Conservation (phyloP, 1,284 basidiomycete genomes). For the Cutaneotrichosporon mucoides region DNA sequence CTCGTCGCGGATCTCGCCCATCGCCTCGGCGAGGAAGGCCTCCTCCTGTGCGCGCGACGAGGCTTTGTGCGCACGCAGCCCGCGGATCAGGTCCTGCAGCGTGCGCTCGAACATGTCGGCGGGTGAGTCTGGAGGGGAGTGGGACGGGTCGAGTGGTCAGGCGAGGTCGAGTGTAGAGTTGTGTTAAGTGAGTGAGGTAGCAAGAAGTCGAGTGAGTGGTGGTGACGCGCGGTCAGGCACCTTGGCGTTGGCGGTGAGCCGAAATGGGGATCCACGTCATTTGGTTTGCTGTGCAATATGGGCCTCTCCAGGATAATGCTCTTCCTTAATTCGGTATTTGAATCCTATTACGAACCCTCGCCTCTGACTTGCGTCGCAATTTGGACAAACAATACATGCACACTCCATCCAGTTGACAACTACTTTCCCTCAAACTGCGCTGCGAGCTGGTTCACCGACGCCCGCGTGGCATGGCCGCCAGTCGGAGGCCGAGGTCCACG, state of each 20-base stretch:
- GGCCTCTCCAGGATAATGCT: too few species aligned
- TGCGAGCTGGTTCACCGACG: slow-evolving; percentile 28
- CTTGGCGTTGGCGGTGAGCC: too few species aligned
- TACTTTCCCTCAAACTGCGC: slow-evolving; percentile 33
- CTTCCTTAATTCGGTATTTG: too few species aligned
- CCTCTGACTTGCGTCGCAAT: too few species aligned
- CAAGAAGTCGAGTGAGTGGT: too few species aligned
- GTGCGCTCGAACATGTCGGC: slow-evolving; percentile 82
- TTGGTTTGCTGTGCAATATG: too few species aligned
- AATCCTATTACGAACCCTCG: too few species aligned
- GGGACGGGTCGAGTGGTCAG: background rate
- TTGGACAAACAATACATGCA: background rate
- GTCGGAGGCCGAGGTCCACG: slow-evolving; percentile 38
- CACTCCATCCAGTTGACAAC: background rate
- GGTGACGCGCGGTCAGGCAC: too few species aligned
- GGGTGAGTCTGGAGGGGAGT: background rate
- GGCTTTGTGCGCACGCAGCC: slow-evolving; percentile 61
- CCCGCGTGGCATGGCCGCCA: slow-evolving; percentile 20
- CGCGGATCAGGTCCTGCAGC: slow-evolving; percentile 84
- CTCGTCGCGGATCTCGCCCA: slow-evolving; percentile 77
- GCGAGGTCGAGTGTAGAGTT: background rate
- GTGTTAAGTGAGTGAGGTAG: too few species aligned
- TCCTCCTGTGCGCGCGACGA: slow-evolving; percentile 49
- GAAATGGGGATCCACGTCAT: too few species aligned
- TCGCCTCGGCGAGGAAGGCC: slow-evolving; percentile 52